Base-by-base conservation (phyloP, 2,329 filamentous ascomycete genomes). In the Clonostachys rhizophaga region DNA sequence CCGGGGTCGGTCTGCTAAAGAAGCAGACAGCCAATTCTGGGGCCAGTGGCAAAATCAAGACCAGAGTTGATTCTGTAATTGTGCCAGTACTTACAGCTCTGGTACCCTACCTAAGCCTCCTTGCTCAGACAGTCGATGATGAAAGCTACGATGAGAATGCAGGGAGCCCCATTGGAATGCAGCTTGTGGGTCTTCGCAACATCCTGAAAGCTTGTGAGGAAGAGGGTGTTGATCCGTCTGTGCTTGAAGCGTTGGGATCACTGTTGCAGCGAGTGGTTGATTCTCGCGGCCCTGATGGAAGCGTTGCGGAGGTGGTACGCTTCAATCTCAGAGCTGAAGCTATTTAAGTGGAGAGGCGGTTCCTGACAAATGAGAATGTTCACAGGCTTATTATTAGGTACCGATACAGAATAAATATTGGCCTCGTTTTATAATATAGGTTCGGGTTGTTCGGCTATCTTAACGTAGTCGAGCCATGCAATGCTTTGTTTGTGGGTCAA, bases 151-250 rank as follows among this genome's bases (percentile, higher is more conserved):
- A 49, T 41, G 51, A 56, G 24, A 54, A 53, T 20, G 34, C 56
- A 41, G 59, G 57, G 6, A 60, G 61, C 43, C 57, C 59, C 30
- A 37, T 58, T 40, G 48, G 43, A 16, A 62, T 62, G 59, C 55
- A 59, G 48, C 33, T 52, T 10, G 51, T 47, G 33, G 56, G 51
- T 4, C 6, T 60, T 11, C 18, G 36, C 36, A 61, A 55, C 37
- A 61, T 61, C 37, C 20, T 56, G 39, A 36, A 48, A 44, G 46
- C 55, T 8, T 58, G 58, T 34, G 46, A 55, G 36, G 55, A 58
- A 46, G 52, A 57, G 30, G 52, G 52, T 4, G 55, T 60, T 17
- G 52, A 57, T 16, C 44, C 33, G 7, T 42, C 46, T 36, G 14
- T 40, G 24, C n/a, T 49, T 20, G 41, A 43, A 13, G 10, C 41